Evolutionary conservation across 345 rosid genomes (phyloP).

Genomic region (Bretschneidera sinensis): DNA sequence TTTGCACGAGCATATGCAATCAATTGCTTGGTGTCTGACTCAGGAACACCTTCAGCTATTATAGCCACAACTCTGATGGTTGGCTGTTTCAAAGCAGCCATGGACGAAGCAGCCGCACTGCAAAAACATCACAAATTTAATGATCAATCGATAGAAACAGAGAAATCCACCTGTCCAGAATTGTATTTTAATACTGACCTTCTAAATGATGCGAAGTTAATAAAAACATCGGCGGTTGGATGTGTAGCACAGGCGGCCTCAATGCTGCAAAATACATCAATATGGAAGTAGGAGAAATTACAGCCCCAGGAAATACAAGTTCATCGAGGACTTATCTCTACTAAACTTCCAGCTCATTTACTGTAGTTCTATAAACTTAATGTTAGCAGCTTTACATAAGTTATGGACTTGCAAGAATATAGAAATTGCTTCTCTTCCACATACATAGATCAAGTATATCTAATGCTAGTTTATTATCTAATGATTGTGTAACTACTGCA

Average conservation of each 20-base stretch:
- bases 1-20: constrained; percentile 90
- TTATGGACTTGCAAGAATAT: neutral
- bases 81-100: constrained; percentile 95
- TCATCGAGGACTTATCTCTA: neutral
- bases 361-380: no score
- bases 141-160: constrained; percentile 4
- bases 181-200: constrained; percentile 35
- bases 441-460: neutral
- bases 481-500: neutral
- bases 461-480: neutral
- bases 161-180: constrained; percentile 10
- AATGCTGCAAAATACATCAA: constrained; percentile 47
- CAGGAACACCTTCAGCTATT: constrained; percentile 99
- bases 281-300: constrained; percentile 8
- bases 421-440: neutral
- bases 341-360: neutral
- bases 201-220: constrained; percentile 91
- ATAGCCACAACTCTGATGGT: constrained; percentile 92
- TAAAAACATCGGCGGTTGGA: constrained; percentile 95
- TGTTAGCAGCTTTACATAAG: no score
- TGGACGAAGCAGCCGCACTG: constrained; percentile 97
- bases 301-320: constrained; percentile 3
- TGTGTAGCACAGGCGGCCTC: constrained; percentile 95
- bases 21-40: constrained; percentile 87
- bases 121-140: constrained; percentile 17